Conservation (phyloP, 2,329 filamentous ascomycete genomes). For the Hypoxylon sp. region DNA sequence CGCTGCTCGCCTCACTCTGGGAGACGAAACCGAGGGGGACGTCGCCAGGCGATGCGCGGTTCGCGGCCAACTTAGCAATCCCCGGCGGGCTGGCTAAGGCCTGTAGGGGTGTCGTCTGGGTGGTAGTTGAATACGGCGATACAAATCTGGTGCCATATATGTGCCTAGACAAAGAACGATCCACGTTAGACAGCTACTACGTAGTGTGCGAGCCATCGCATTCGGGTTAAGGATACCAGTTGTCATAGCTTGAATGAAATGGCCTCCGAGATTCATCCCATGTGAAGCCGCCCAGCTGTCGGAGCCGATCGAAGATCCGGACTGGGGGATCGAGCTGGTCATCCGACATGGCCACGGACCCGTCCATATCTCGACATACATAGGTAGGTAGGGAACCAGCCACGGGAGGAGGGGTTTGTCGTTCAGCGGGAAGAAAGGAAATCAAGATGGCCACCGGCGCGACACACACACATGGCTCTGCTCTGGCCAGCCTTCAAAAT, state of each 20-base stretch:
- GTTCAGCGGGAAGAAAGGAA: constrained; percentile 16
- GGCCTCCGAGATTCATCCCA: constrained; percentile 74
- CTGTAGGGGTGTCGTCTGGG: constrained; percentile 57
- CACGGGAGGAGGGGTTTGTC: constrained; percentile 23
- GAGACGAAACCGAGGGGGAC: constrained; percentile 48
- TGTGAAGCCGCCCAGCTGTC: constrained; percentile 76
- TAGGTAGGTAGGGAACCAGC: constrained; percentile 35
- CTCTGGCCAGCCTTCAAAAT: constrained; percentile 15
- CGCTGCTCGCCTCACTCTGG: constrained; percentile 52
- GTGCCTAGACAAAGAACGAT: constrained; percentile 59
- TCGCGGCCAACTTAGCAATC: constrained; percentile 53
- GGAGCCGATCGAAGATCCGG: constrained; percentile 76
- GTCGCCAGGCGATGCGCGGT: constrained; percentile 56
- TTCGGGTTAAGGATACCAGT: constrained; percentile 68
- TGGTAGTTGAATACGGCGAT: constrained; percentile 58
- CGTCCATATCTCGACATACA: constrained; percentile 56
- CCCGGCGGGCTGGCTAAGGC: constrained; percentile 56
- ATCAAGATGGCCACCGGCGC: constrained; percentile 28
- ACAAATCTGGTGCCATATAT: constrained; percentile 70
- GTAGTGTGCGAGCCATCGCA: constrained; percentile 22
- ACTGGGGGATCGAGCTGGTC: constrained; percentile 69
- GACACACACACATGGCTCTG: constrained; percentile 35
- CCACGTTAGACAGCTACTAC: constrained; percentile 32
- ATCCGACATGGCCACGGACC: constrained; percentile 58
- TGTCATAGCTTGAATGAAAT: constrained; percentile 80